Evolutionary conservation across 805 yeast genomes (phyloP).

Genomic region (Kodamaea laetipori): DNA sequence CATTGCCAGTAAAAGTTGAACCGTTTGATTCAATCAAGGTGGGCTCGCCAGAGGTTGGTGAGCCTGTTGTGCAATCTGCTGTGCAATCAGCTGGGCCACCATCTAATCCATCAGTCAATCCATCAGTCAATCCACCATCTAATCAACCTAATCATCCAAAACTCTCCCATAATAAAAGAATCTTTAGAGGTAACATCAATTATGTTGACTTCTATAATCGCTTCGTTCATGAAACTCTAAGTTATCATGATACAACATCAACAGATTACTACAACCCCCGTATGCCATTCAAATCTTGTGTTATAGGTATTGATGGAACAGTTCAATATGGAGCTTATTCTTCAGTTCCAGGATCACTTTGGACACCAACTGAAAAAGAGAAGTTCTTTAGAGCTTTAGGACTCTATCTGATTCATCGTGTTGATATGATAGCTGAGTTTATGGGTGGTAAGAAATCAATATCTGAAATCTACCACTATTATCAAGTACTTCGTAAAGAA

Average conservation of each 20-base stretch:
- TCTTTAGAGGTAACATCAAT: conserved; percentile 30
- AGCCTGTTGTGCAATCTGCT: too few relatives aligned
- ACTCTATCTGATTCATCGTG: conserved; percentile 50
- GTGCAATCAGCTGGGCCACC: too few relatives aligned
- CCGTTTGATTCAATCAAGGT: too few relatives aligned
- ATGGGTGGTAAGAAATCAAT: conserved; percentile 39
- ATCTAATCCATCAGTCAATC: too few relatives aligned
- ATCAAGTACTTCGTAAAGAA: conserved; percentile 36
- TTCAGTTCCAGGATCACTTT: conserved; percentile 35
- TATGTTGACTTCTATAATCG: conserved; percentile 32
- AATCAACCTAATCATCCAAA: too few relatives aligned
- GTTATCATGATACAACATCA: conserved; percentile 1
- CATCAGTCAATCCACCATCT: conserved; percentile 12
- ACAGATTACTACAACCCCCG: not conserved
- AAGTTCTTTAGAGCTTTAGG: conserved; percentile 51
- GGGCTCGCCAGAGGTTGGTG: too few relatives aligned
- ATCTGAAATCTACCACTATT: conserved; percentile 49
- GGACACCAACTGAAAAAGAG: conserved; percentile 54
- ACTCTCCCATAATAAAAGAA: conserved; percentile 11
- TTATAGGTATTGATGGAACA: conserved; percentile 18
- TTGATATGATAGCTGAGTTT: conserved; percentile 43
- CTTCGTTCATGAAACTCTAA: conserved; percentile 27
- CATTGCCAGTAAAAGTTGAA: too few relatives aligned
- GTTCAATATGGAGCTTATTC: conserved; percentile 14
- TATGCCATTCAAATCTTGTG: conserved; percentile 13